phyloP scores from a whole-genome alignment of 1,139 yeast species.

The Sugiyamaella xylanicola region DNA sequence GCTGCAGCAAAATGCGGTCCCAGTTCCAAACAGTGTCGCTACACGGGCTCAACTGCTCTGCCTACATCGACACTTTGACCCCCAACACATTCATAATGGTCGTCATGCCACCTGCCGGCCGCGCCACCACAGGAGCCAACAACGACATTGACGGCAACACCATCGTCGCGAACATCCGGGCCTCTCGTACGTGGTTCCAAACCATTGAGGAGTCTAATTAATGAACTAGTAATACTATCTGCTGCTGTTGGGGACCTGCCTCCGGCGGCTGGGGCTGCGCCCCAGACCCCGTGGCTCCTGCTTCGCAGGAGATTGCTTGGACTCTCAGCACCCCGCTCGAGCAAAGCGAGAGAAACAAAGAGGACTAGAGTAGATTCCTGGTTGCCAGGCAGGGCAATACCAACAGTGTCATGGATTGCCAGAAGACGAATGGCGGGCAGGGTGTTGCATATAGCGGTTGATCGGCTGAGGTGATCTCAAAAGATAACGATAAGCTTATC shows the following conservation, averaged over 20 bases:
- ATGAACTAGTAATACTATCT: neutral
- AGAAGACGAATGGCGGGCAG: no score
- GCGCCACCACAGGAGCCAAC: constrained; percentile 36
- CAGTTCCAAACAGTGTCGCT: constrained; percentile 77
- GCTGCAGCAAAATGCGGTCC: constrained; percentile 83
- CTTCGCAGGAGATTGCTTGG: no score
- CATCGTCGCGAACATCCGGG: constrained; percentile 65
- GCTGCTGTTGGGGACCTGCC: neutral
- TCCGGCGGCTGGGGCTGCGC: neutral
- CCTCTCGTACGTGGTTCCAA: constrained; percentile 69
- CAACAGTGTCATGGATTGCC: no score
- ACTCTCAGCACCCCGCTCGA: no score
- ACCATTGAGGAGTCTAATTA: constrained; percentile 44
- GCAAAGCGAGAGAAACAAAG: no score
- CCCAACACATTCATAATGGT: constrained; percentile 78
- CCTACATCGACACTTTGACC: constrained; percentile 70
- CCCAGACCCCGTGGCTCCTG: no score
- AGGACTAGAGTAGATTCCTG: no score
- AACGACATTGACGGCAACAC: constrained; percentile 61
- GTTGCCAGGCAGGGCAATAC: no score
- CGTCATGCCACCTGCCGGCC: constrained; percentile 46
- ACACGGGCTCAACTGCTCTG: constrained; percentile 70
- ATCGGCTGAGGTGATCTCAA: no score
- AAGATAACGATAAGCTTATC: no score
- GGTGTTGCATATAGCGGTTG: no score